phyloP scores from a whole-genome alignment of 2,329 filamentous ascomycete species.

The Metarhizium rileyi region DNA sequence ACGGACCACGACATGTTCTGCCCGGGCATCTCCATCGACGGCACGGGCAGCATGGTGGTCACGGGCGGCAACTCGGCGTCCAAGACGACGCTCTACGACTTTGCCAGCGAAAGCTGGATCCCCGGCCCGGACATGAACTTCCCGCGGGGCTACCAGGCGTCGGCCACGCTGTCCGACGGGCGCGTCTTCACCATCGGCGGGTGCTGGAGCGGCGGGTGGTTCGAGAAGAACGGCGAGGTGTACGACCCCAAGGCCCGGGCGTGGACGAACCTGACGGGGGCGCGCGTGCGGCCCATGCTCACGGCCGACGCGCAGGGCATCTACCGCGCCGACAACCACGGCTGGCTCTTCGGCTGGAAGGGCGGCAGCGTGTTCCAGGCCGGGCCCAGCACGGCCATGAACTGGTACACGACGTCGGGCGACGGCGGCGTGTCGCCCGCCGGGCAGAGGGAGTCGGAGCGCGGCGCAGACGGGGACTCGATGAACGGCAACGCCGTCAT shows the following conservation, averaged over 20 bases:
- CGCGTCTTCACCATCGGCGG: slow-evolving; percentile 50
- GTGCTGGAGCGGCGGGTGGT: slow-evolving; percentile 35
- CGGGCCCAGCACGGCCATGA: slow-evolving; percentile 24
- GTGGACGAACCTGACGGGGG: slow-evolving; percentile 36
- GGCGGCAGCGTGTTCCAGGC: slow-evolving; percentile 13
- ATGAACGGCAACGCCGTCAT: slow-evolving; percentile 49
- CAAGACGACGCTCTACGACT: slow-evolving; percentile 39
- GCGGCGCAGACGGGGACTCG: slow-evolving; percentile 30
- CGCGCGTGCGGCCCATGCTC: slow-evolving; percentile 37
- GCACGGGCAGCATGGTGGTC: slow-evolving; percentile 39
- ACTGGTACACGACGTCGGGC: slow-evolving; percentile 43
- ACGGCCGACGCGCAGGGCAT: slow-evolving; percentile 39
- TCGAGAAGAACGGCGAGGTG: slow-evolving; percentile 47
- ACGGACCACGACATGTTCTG: slow-evolving; percentile 48
- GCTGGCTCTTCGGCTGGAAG: slow-evolving; percentile 15
- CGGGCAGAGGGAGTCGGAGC: slow-evolving; percentile 21
- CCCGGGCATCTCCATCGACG: slow-evolving; percentile 34
- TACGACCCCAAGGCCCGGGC: slow-evolving; percentile 33
- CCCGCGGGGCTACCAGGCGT: slow-evolving; percentile 42
- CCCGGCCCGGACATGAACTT: slow-evolving; percentile 31
- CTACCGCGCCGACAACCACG: slow-evolving; percentile 27
- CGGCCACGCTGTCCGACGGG: slow-evolving; percentile 40
- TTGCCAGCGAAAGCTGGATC: slow-evolving; percentile 26
- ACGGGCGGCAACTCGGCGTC: slow-evolving; percentile 41
- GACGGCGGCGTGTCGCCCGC: slow-evolving; percentile 30